Base-by-base conservation (phyloP, 2,329 filamentous ascomycete genomes). In the Fusarium sp. region DNA sequence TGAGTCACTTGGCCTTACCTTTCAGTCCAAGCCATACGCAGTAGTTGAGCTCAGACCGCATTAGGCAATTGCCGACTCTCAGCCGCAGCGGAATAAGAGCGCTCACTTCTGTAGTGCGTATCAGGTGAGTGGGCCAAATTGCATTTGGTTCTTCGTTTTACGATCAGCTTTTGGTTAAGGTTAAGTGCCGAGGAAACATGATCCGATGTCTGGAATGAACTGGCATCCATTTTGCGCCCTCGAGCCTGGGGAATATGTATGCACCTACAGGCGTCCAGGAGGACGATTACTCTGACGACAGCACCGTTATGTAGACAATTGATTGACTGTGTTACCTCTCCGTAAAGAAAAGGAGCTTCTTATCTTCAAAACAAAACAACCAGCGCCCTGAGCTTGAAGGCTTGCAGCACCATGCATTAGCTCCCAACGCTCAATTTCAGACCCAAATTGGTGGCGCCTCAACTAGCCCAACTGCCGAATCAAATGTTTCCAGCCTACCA, bases 361-460 rank as follows among this genome's bases (percentile, higher is more conserved):
- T 33, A 42, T 56, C 37, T 56, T 9, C 49, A n/a, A 19, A 37
- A 33, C 25, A 37, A 43, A 57, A 30, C 15, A 38, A 13, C 21
- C 25, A 44, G 50, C 50, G 66, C 57, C 43, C 44, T 43, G 42
- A 32, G 15, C 10, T 47, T 12, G 2, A 57, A 49, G 38, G 38
- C 37, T n/a, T 64, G 56, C 57, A 46, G 57, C 60, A 60, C 37
- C 33, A 6, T 60, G 60, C 49, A 61, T 63, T 73, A 60, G 64
- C 16, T 57, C 47, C 15, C 21, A 57, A 25, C 28, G 28, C 40
- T 25, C 53, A 68, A 74, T 72, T 59, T 66, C 71, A 46, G 23
- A n/a, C 32, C 37, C 44, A 77, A 77, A 74, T 77, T 76, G 60
- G 75, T 77, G 75, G 75, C 75, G 74, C 72, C 64, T 60, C 69